These are phyloP conservation scores for Hanseniaspora gamundiae DNA, from an alignment of 1,139 yeast genomes.

Conservation along the genomic window DNA sequence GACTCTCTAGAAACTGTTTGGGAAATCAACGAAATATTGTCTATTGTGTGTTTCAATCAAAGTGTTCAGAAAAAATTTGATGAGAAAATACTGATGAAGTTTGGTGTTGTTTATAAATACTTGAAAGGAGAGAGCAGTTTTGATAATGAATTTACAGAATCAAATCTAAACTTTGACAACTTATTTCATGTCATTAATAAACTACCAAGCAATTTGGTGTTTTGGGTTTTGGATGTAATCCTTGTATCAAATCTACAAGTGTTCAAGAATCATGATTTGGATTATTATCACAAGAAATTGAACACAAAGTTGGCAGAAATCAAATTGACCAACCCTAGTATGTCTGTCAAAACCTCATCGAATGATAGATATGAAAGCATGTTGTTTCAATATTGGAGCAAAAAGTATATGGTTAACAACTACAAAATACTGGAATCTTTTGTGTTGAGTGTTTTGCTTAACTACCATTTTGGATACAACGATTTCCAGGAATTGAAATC, in stretches of 20 bases:
- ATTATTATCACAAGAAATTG: conserved; percentile 3
- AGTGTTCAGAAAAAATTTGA: conserved; percentile 21
- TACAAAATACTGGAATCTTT: conserved; percentile 30
- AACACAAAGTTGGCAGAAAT: not conserved
- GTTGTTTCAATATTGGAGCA: conserved; percentile 12
- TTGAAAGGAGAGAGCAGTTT: conserved; percentile 19
- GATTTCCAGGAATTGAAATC: conserved; percentile 25
- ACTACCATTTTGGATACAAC: conserved; percentile 40
- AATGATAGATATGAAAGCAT: not conserved
- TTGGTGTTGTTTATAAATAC: conserved; percentile 16
- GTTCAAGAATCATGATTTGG: conserved; percentile 4
- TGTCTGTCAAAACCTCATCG: not conserved
- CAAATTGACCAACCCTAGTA: not conserved
- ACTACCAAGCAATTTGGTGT: conserved; percentile 20
- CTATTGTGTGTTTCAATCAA: conserved; percentile 24
- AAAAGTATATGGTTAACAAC: conserved; percentile 22
- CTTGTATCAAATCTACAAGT: conserved; percentile 16
- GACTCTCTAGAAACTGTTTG: conserved; percentile 15
- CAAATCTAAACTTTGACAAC: conserved; percentile 20
- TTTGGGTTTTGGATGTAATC: conserved; percentile 25
- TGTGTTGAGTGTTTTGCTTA: conserved; percentile 28
- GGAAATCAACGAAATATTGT: conserved; percentile 22
- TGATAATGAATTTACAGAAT: conserved; percentile 19
- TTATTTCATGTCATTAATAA: conserved; percentile 24
- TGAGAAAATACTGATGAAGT: conserved; percentile 15